These are phyloP conservation scores for Phytopythium vexans DNA, from an alignment of 352 stramenopile genomes.

Conservation along the genomic window DNA sequence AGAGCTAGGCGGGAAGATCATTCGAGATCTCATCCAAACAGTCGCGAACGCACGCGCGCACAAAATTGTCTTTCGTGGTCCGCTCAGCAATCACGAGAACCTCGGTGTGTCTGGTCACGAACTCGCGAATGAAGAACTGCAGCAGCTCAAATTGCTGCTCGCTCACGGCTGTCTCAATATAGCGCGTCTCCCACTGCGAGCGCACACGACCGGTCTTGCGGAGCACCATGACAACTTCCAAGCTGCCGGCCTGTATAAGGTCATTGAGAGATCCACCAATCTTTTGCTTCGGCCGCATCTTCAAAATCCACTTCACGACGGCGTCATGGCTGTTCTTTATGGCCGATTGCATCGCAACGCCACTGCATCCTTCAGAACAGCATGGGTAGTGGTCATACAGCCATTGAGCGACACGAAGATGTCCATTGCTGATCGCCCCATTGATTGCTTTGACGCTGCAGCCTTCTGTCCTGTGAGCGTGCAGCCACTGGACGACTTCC, in stretches of 20 bases:
- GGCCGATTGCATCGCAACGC: slow-evolving; percentile 9
- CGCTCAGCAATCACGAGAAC: not conserved
- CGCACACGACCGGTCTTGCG: not conserved
- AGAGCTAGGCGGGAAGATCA: too few relatives aligned
- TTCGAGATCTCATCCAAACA: too few relatives aligned
- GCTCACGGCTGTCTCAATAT: slow-evolving; percentile 5
- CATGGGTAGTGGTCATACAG: slow-evolving; percentile 6
- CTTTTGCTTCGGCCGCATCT: slow-evolving; percentile 5
- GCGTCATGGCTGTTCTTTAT: slow-evolving; percentile 4
- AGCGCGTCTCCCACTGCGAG: slow-evolving; percentile 4
- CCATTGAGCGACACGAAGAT: slow-evolving; percentile 7
- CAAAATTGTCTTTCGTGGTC: too few relatives aligned
- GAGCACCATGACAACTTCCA: slow-evolving; percentile 6
- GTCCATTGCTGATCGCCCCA: slow-evolving; percentile 4
- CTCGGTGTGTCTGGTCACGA: not conserved
- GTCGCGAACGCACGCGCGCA: too few relatives aligned
- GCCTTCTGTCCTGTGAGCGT: slow-evolving; percentile 18
- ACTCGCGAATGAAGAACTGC: slow-evolving; percentile 3
- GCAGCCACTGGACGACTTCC: slow-evolving; percentile 22
- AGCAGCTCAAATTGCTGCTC: slow-evolving; percentile 6
- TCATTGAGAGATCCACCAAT: slow-evolving; percentile 12
- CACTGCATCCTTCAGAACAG: slow-evolving; percentile 14
- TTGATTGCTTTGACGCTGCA: slow-evolving; percentile 23
- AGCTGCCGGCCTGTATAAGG: slow-evolving; percentile 4
- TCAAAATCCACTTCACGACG: slow-evolving; percentile 11